Conservation (phyloP, 352 stramenopile genomes). For the Peronospora farinosa region DNA sequence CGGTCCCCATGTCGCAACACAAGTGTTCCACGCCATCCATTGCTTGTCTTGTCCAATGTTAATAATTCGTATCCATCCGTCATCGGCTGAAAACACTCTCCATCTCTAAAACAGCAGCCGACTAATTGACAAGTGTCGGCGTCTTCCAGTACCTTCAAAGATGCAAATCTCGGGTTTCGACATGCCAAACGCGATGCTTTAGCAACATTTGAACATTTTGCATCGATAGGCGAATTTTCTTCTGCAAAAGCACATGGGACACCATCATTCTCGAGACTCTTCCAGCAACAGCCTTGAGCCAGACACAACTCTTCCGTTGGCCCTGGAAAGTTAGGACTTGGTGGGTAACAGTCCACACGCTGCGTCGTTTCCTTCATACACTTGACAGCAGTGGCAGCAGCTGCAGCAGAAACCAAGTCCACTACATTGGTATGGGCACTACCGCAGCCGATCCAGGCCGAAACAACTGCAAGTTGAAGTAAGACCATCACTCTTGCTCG, state of each 20-base stretch:
- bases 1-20: conserved; percentile 35
- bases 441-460: conserved; percentile 11
- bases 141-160: conserved; percentile 21
- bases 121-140: conserved; percentile 34
- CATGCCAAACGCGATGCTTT: conserved; percentile 52
- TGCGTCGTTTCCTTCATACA: conserved; percentile 26
- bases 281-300: conserved; percentile 82
- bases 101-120: conserved; percentile 72
- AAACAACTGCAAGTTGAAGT: conserved; percentile 15
- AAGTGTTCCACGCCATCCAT: conserved; percentile 53
- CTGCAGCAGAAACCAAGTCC: conserved; percentile 10
- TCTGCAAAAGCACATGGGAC: conserved; percentile 62
- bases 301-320: conserved; percentile 72
- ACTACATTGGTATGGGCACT: conserved; percentile 4
- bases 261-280: conserved; percentile 46
- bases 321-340: conserved; percentile 49
- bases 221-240: conserved; percentile 5
- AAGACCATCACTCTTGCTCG: conserved; percentile 21
- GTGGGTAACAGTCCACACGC: conserved; percentile 72
- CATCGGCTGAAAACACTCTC: conserved; percentile 63
- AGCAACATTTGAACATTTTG: conserved; percentile 34
- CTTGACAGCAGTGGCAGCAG: conserved; percentile 8
- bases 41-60: conserved; percentile 42
- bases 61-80: conserved; percentile 65
- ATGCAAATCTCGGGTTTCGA: conserved; percentile 62